These are phyloP conservation scores for Verticillium dahliae DNA, from an alignment of 2,329 filamentous ascomycete species.

Conservation along the genomic window DNA sequence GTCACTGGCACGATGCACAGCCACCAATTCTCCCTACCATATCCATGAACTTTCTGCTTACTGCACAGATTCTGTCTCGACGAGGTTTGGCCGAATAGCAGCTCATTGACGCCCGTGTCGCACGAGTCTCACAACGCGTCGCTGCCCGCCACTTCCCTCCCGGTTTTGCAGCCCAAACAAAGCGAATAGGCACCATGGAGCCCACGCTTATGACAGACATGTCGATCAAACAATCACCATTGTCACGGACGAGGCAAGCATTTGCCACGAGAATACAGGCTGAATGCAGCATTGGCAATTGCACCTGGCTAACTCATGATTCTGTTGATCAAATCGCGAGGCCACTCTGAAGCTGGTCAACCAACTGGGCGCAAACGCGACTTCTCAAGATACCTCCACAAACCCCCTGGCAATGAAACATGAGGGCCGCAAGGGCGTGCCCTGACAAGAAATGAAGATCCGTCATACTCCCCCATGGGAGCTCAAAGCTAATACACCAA, in stretches of 20 bases:
- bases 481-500: conserved; percentile 2
- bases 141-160: neutral
- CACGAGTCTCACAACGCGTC: neutral
- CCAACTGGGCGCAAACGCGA: neutral
- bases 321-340: neutral
- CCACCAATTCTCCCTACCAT: neutral
- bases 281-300: neutral
- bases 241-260: neutral
- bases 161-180: neutral
- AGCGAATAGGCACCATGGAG: neutral
- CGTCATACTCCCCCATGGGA: neutral
- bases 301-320: neutral
- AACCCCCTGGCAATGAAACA: neutral
- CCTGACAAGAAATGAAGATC: conserved; percentile 2
- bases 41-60: neutral
- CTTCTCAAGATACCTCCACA: neutral
- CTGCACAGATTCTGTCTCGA: neutral
- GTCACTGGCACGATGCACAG: neutral
- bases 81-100: neutral
- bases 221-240: neutral
- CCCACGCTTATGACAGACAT: neutral
- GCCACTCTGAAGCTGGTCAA: neutral
- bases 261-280: neutral
- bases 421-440: neutral
- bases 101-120: neutral